phyloP scores from a whole-genome alignment of 192 early-diverging fungal genomes.

The Spinellus fusiger region DNA sequence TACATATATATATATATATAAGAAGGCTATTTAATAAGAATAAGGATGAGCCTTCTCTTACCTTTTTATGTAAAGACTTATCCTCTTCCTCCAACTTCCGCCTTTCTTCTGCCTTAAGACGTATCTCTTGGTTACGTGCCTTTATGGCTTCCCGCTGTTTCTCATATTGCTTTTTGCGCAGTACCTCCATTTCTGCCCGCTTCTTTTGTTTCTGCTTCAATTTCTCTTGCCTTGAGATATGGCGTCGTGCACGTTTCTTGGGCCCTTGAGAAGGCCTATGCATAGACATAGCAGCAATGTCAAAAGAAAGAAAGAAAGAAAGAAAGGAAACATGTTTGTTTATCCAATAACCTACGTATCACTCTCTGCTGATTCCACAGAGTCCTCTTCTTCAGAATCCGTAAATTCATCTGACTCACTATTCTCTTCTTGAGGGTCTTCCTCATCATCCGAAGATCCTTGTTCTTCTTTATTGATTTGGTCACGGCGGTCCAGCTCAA shows the following conservation, averaged over 20 bases:
- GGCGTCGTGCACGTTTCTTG: constrained; percentile 10
- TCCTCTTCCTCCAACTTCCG: constrained; percentile 54
- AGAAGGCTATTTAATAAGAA: neutral
- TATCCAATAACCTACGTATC: neutral
- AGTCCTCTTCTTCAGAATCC: constrained; percentile 3
- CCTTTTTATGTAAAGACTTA: constrained; percentile 34
- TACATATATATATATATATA: neutral
- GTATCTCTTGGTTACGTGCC: constrained; percentile 31
- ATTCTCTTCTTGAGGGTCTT: constrained; percentile 4
- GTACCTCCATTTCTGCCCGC: constrained; percentile 37
- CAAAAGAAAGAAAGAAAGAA: neutral
- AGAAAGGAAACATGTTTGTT: neutral
- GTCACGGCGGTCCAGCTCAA: constrained; percentile 7
- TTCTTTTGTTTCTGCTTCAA: constrained; percentile 38
- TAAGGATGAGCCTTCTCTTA: neutral
- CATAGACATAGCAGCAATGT: neutral
- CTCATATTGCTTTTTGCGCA: constrained; percentile 30
- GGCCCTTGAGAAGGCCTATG: constrained; percentile 1
- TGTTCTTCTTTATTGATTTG: constrained; percentile 17
- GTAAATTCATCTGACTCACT: constrained; percentile 15
- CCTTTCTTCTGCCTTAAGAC: constrained; percentile 32
- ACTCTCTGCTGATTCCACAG: constrained; percentile 2
- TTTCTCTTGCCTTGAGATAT: constrained; percentile 40
- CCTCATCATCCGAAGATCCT: constrained; percentile 5
- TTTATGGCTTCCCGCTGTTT: constrained; percentile 34